Conservation (phyloP, 768 basidiomycete genomes). For the Mycena polygramma region DNA sequence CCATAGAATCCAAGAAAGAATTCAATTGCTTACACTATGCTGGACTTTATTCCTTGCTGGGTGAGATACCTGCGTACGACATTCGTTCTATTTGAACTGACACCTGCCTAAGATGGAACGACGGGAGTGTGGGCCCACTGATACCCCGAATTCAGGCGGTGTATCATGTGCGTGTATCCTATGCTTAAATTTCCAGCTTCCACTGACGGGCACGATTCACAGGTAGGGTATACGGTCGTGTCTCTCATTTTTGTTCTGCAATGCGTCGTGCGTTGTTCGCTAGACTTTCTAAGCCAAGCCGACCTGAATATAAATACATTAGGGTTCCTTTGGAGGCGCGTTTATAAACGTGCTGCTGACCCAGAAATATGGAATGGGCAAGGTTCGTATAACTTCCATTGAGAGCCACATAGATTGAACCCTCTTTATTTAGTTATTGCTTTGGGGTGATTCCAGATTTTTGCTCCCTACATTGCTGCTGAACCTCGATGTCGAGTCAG, state of each 20-base stretch:
- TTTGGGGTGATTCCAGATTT: neutral
- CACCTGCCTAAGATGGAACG: constrained; percentile 42
- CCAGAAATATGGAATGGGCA: constrained; percentile 43
- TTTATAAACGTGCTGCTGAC: constrained; percentile 48
- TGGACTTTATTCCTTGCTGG: constrained; percentile 72
- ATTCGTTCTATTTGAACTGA: neutral
- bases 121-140: constrained; percentile 80
- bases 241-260: constrained; percentile 69
- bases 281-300: neutral
- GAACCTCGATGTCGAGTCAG: constrained; percentile 41
- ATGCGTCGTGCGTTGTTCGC: constrained; percentile 50
- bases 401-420: neutral
- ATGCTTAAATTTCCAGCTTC: neutral
- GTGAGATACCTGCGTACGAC: constrained; percentile 61
- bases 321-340: constrained; percentile 50
- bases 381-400: constrained; percentile 18
- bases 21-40: constrained; percentile 70
- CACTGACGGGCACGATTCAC: neutral
- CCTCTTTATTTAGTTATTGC: neutral
- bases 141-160: constrained; percentile 76
- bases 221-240: constrained; percentile 66
- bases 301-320: neutral
- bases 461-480: neutral
- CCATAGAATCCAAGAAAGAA: constrained; percentile 18
- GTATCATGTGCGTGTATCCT: constrained; percentile 54